Conservation (phyloP, 495 filamentous ascomycete species). For the Aspergillus sparsus region DNA sequence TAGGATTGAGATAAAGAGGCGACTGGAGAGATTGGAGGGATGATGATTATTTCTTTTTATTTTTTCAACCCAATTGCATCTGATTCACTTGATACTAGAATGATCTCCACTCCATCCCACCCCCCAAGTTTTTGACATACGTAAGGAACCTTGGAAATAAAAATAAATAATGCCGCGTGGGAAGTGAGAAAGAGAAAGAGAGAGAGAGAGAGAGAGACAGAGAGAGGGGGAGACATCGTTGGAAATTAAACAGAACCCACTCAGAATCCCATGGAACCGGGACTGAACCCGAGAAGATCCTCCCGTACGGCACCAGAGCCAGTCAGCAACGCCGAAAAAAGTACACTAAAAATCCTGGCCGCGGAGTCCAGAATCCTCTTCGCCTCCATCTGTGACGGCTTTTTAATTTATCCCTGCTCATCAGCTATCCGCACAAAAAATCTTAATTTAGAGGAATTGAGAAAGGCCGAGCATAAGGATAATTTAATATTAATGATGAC, state of each 20-base stretch:
- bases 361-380: slow-evolving; percentile 8
- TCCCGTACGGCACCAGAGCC: slow-evolving; percentile 12
- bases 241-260: not conserved
- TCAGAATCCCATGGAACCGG: slow-evolving; percentile 15
- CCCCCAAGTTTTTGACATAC: not conserved
- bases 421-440: not conserved
- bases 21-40: not conserved
- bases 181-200: not conserved
- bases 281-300: slow-evolving; percentile 16
- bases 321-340: not conserved
- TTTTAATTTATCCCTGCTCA: slow-evolving; percentile 11
- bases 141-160: not conserved
- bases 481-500: slow-evolving; percentile 7
- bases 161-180: slow-evolving; percentile 2
- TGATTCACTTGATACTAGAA: no score
- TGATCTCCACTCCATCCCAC: no score
- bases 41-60: not conserved
- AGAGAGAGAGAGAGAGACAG: not conserved
- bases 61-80: no score
- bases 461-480: not conserved
- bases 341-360: slow-evolving; percentile 6
- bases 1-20: slow-evolving; percentile 4
- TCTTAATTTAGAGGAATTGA: not conserved
- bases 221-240: not conserved
- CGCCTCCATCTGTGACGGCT: not conserved